Evolutionary conservation across 805 yeast species (phyloP).

Genomic region (Lachancea thermotolerans): DNA sequence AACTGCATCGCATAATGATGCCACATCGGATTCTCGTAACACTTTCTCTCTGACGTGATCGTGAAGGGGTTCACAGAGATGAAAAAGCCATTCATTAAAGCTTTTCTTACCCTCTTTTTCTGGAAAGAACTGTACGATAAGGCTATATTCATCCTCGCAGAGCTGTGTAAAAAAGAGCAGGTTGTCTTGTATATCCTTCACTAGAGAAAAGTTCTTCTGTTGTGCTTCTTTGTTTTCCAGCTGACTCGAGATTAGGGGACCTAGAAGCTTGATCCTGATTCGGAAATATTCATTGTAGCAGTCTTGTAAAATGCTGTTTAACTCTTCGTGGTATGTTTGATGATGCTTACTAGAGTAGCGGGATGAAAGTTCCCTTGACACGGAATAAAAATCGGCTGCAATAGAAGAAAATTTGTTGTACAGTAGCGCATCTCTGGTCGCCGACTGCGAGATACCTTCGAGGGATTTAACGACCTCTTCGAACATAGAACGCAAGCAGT

Average conservation of each 20-base stretch:
- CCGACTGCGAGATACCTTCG: slow-evolving; percentile 17
- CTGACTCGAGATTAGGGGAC: slow-evolving; percentile 35
- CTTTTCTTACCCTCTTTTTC: slow-evolving; percentile 31
- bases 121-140: slow-evolving; percentile 52
- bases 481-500: slow-evolving; percentile 31
- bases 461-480: slow-evolving; percentile 20
- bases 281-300: slow-evolving; percentile 58
- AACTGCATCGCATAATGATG: slow-evolving; percentile 66
- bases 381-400: slow-evolving; percentile 35
- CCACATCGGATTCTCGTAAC: slow-evolving; percentile 63
- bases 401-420: slow-evolving; percentile 56
- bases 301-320: slow-evolving; percentile 46
- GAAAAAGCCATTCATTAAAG: slow-evolving; percentile 54
- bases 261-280: slow-evolving; percentile 45
- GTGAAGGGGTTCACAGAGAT: slow-evolving; percentile 69
- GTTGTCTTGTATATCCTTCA: slow-evolving; percentile 55
- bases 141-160: slow-evolving; percentile 51
- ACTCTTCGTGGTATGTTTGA: slow-evolving; percentile 52
- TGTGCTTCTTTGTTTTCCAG: slow-evolving; percentile 26
- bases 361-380: slow-evolving; percentile 34
- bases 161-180: slow-evolving; percentile 54
- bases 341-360: slow-evolving; percentile 28
- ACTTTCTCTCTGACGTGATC: slow-evolving; percentile 60
- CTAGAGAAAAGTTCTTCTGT: slow-evolving; percentile 33
- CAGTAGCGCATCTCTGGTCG: slow-evolving; percentile 49